Evolutionary conservation across 352 stramenopile genomes (phyloP), one percentile per base, ranked within the genome.

Genomic region (Pythium chondricola): DNA sequence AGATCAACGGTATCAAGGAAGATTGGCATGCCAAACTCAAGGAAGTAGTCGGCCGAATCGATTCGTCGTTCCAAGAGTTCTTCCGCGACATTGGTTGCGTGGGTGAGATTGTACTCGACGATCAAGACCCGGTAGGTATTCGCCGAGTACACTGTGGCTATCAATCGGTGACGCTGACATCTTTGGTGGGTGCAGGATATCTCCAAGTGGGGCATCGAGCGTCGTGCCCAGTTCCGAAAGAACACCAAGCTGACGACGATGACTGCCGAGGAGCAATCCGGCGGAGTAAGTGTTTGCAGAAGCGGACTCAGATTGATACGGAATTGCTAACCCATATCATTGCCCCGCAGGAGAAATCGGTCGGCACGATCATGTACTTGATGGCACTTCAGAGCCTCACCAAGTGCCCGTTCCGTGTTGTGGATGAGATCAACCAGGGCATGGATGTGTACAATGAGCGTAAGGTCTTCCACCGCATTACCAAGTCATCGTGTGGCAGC

Each of bases 371-470:
- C 53, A 93, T 95, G 82, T 95, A 95, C 43, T 61, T 95, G 56
- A 95, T 95, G 83, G 83, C 83, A 25, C 68, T 95, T 4, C 83
- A 95, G 52, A 91, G 69, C 35, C 59, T 95, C 20, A 95, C 83
- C 0, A 83, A 89, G 61, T 93, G 83, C 18, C 83, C 82, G 32
- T 95, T 95, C 53, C 77, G 83, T 1, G 82, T 95, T 22, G 83
- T 95, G 25, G 83, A 95, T 56, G 83, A 95, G 49, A 93, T 95
- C 43, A 95, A 95, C 54, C 83, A 95, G 50, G 83, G 84, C 43
- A 95, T 95, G 84, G 84, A 95, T 40, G 77, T 90, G 25, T 88
- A 92, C 65, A 95, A 95, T 46, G 84, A 95, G 49, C 77, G 84
- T 41, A 93, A 93, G 52, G 82, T 95, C 21, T 95, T 95, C 63